Evolutionary conservation across 192 early-diverging fungal species (phyloP), one percentile per base, ranked within the genome.

Genomic region (Obelidium mucronatum): DNA sequence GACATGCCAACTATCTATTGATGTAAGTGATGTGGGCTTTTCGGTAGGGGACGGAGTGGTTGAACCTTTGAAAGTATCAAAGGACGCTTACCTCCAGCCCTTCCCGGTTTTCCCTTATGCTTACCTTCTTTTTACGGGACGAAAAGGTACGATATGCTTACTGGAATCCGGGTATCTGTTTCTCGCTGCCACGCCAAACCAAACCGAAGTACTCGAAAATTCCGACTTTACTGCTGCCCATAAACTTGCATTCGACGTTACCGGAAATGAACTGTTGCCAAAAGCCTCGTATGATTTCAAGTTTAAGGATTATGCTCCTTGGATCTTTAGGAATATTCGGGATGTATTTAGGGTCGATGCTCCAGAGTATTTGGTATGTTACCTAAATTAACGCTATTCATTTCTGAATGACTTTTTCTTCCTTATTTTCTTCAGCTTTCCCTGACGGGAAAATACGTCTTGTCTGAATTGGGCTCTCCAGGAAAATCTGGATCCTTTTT

Each of bases 241-340:
- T 83, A 99, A 99, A 81, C 82, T 97, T 67, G 93, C 95, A 13
- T 98, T 98, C 85, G 97, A 99, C 80, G 91, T 94, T 44, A 92
- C 92, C 40, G 95, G 96, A 22, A 96, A 97, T 79, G 97, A 99
- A 81, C 79, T 98, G 80, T 95, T 94, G n/a, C 94, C 98, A 17
- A 92, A 92, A 19, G 92, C 94, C 22, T 91, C 91, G 62, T 98
- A 98, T 84, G 96, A 98, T 77, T 99, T 98, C 82, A 98, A 98
- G 83, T 99, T 98, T 81, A 99, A 99, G 79, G 98, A 99, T 80
- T 98, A 98, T 78, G 94, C 95, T 15, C 98, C 97, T 1, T 97
- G 95, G 95, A 95, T 97, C 11, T 99, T 99, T 80, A 90, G 95
- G 34, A 82, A 90, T 75, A 89, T 99, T 64, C 87, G 98, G 40